Conservation (phyloP, 2,329 filamentous ascomycete genomes). For the Paraphoma sp. region DNA sequence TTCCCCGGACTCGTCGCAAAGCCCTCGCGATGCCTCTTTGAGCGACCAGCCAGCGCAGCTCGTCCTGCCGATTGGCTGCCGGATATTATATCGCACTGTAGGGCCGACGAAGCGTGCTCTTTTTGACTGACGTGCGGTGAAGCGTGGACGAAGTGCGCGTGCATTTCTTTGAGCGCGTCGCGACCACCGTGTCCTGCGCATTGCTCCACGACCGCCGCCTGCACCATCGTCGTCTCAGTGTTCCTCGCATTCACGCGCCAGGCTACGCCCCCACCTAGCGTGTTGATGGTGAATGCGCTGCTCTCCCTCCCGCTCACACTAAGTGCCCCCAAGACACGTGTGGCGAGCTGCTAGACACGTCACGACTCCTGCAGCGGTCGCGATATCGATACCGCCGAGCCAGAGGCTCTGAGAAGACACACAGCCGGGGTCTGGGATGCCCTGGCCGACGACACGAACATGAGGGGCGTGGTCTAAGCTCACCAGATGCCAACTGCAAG, state of each 20-base stretch:
- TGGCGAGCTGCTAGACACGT: background rate
- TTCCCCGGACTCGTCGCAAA: background rate
- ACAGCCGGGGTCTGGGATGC: background rate
- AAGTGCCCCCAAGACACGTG: background rate
- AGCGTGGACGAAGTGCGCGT: background rate
- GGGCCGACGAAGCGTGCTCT: constrained; percentile 11
- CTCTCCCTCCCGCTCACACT: too few relatives aligned
- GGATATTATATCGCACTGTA: constrained; percentile 10
- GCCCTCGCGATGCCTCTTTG: background rate
- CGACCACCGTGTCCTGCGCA: too few relatives aligned
- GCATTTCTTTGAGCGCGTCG: too few relatives aligned
- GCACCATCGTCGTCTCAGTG: too few relatives aligned
- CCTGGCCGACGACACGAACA: background rate
- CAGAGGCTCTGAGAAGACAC: background rate
- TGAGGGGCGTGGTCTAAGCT: background rate
- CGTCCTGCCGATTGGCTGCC: constrained; percentile 18
- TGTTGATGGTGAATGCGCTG: too few relatives aligned
- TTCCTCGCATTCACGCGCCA: too few relatives aligned
- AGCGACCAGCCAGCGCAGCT: background rate
- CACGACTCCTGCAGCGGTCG: background rate
- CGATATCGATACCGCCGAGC: background rate
- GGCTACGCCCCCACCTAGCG: too few relatives aligned
- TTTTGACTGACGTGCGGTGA: background rate
- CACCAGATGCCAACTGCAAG: background rate
- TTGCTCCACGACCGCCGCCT: too few relatives aligned